Evolutionary conservation across 1,284 basidiomycete genomes (phyloP).

Genomic region (Sporisorium reilianum): DNA sequence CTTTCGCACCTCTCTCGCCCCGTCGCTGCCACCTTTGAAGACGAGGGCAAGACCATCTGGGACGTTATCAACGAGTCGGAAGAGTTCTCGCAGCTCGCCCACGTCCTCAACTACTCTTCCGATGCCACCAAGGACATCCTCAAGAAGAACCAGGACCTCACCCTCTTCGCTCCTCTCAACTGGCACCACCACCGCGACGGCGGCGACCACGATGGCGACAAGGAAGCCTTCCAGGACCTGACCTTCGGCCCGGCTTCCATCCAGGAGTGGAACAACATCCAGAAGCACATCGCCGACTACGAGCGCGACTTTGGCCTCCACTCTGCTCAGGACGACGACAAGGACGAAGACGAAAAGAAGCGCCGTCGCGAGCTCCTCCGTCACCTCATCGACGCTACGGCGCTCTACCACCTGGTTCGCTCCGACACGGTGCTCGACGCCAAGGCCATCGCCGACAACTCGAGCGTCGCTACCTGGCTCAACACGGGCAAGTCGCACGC

Average conservation of each 20-base stretch:
- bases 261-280: slow-evolving; percentile 39
- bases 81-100: slow-evolving; percentile 54
- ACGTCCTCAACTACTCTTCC: slow-evolving; percentile 59
- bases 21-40: slow-evolving; percentile 4
- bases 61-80: slow-evolving; percentile 50
- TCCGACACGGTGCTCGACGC: slow-evolving; percentile 69
- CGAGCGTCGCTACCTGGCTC: slow-evolving; percentile 76
- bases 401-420: slow-evolving; percentile 77
- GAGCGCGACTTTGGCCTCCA: slow-evolving; percentile 24
- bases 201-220: slow-evolving; percentile 16
- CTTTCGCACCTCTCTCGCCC: slow-evolving; percentile 15
- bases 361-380: slow-evolving; percentile 72
- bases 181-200: slow-evolving; percentile 50
- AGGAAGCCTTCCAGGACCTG: slow-evolving; percentile 17
- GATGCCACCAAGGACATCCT: slow-evolving; percentile 56
- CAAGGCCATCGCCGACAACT: slow-evolving; percentile 74
- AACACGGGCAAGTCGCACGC: slow-evolving; percentile 44
- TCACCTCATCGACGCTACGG: slow-evolving; percentile 74
- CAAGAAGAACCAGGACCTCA: slow-evolving; percentile 45
- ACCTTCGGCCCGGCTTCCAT: slow-evolving; percentile 38
- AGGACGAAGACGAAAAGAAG: slow-evolving; percentile 74
- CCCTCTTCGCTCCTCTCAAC: slow-evolving; percentile 60
- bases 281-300: slow-evolving; percentile 40
- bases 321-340: slow-evolving; percentile 14
- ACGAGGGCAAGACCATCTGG: slow-evolving; percentile 50